phyloP scores from a whole-genome alignment of 2,329 filamentous ascomycete species.

The Cytospora leucostoma region DNA sequence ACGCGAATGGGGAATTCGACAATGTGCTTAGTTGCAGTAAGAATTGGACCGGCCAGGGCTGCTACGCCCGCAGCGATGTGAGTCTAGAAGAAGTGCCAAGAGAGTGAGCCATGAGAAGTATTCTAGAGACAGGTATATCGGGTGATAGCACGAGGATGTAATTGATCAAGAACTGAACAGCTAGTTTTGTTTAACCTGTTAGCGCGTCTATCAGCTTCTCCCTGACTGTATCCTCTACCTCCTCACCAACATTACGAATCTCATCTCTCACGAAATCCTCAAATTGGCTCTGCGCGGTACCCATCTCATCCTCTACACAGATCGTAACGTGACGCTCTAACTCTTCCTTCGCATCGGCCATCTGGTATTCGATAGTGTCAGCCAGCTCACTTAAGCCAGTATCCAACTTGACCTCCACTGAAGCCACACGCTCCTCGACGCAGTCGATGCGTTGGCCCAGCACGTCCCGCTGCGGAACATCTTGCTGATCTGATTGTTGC shows the following conservation, averaged over 20 bases:
- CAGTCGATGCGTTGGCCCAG: conserved; percentile 16
- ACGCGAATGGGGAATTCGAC: too few relatives aligned
- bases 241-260: conserved; percentile 21
- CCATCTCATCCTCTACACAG: conserved; percentile 25
- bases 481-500: background rate
- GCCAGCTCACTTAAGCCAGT: conserved; percentile 19
- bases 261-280: conserved; percentile 26
- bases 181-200: background rate
- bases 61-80: too few relatives aligned
- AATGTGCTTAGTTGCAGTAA: too few relatives aligned
- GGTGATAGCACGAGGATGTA: background rate
- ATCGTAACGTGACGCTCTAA: conserved; percentile 19
- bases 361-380: conserved; percentile 13
- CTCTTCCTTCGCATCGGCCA: conserved; percentile 21
- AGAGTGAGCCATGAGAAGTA: too few relatives aligned
- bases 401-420: conserved; percentile 20
- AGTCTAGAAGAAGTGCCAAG: too few relatives aligned
- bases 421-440: conserved; percentile 20
- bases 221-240: conserved; percentile 24
- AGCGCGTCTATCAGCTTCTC: conserved; percentile 23
- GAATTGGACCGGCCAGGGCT: too few relatives aligned
- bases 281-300: conserved; percentile 23
- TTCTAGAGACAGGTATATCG: too few relatives aligned
- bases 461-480: background rate
- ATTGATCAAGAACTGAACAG: background rate